Evolutionary conservation across 139 green algal species (phyloP).

Genomic region (Closterium sp.): DNA sequence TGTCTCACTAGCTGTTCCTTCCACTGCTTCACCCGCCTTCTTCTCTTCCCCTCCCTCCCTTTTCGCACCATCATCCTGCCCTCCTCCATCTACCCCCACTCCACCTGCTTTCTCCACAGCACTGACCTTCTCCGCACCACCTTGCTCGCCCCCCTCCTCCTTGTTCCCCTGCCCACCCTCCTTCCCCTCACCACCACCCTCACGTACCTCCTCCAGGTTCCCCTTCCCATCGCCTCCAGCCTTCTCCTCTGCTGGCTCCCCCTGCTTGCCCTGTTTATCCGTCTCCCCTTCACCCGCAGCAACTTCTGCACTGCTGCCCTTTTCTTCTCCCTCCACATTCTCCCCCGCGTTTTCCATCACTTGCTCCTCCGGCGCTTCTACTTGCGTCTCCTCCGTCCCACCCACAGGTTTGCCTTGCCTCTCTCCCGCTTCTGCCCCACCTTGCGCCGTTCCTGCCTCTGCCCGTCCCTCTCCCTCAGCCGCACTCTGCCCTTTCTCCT

Average conservation of each 20-base stretch:
- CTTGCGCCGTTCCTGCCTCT: neutral
- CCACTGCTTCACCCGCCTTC: too few relatives aligned
- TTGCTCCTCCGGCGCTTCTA: neutral
- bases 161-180: neutral
- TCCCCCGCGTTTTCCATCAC: neutral
- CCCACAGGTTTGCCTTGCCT: neutral
- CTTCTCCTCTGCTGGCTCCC: neutral
- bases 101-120: neutral
- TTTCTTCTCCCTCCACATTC: neutral
- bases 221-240: neutral
- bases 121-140: neutral
- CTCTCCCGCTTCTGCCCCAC: neutral
- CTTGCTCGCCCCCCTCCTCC: neutral
- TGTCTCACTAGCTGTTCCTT: neutral
- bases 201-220: neutral
- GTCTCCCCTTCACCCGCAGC: neutral
- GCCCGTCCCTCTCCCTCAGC: neutral
- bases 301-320: neutral
- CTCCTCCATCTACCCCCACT: neutral
- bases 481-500: neutral
- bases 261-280: neutral
- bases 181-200: neutral
- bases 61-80: neutral
- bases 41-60: neutral
- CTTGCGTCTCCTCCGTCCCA: neutral